Conservation (phyloP, 345 rosid species). For the Rhodomyrtus tomentosa region DNA sequence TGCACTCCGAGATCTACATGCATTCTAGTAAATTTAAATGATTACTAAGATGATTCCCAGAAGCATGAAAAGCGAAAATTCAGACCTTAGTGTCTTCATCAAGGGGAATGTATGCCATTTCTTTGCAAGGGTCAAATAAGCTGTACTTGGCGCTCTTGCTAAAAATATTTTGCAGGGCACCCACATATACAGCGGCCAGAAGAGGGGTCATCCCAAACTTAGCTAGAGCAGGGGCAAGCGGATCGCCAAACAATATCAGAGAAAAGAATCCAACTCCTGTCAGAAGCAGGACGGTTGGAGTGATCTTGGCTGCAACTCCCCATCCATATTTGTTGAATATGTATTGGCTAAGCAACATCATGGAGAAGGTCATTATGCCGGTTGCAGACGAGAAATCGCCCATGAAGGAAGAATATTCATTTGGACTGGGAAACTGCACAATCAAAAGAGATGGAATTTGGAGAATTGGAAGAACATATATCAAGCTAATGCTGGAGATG, state of each 20-base stretch:
- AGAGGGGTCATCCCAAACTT: conserved; percentile 89
- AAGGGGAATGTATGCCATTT: conserved; percentile 94
- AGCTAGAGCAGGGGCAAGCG: conserved; percentile 57
- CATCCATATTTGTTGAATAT: conserved; percentile 84
- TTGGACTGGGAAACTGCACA: conserved; percentile 88
- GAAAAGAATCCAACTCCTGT: conserved; percentile 96
- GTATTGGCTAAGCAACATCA: conserved; percentile 91
- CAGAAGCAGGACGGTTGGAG: conserved; percentile 77
- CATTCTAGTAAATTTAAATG: background rate
- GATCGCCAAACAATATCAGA: conserved; percentile 62
- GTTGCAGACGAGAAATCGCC: conserved; percentile 96
- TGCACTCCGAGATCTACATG: background rate
- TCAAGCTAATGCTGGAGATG: background rate
- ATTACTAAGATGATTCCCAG: background rate
- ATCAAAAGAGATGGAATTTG: background rate
- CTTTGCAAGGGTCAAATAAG: conserved; percentile 97
- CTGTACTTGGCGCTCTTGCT: conserved; percentile 99
- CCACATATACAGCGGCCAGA: conserved; percentile 94
- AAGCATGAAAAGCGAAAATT: background rate
- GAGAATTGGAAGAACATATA: background rate
- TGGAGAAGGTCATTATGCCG: conserved; percentile 77
- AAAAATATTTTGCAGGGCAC: conserved; percentile 97
- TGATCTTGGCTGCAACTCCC: conserved; percentile 94
- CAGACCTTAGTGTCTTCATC: conserved; percentile 96
- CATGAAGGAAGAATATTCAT: conserved; percentile 95